Base-by-base conservation (phyloP, 2,329 filamentous ascomycete species). In the Hypocrella siamensis region DNA sequence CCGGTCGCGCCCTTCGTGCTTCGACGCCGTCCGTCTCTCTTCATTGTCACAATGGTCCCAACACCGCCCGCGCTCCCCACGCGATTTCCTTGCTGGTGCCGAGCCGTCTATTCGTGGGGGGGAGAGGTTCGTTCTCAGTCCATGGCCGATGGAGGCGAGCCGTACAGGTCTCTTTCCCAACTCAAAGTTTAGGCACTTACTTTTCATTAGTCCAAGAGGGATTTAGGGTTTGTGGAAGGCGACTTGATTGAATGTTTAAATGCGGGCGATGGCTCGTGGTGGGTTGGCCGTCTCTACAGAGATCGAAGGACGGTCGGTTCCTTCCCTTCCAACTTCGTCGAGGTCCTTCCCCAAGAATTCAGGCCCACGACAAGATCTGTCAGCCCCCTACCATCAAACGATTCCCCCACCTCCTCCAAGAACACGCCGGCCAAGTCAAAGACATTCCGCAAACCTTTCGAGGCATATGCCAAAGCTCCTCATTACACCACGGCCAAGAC, bases 221-320 rank as follows among this genome's bases (percentile, higher is more conserved):
- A 98, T 52, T 68, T 98, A 35, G 90, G 90, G 12, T 98, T 98
- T 56, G 80, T 98, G 44, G 90, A 98, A 56, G 90, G 90, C 40
- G 90, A 98, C 57, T 59, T 98, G 42, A 98, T 98, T 53, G 90
- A 98, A 70, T 94, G 88, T 49, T 67, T 98, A 32, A 98, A 98
- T 53, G 90, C 90, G 15, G 90, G 90, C 40, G 90, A 98, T 58
- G 90, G 90, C 32, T 86, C 83, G 29, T 98, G 90, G 90, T 98
- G 90, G 90, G 93, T 86, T 58, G 90, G 90, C 30, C 75, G 88
- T 40, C 60, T 98, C 49, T 82, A 78, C 49, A 75, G 90, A 44
- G 90, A 98, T 57, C 79, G 81, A 53, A 75, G 86, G 48, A 85
- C 88, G 47, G 78, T 94, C 46, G 90, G 90, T 33, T 65, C 90